Conservation (phyloP, 495 filamentous ascomycete species). For the Hypoxylon lienhwacheense region DNA sequence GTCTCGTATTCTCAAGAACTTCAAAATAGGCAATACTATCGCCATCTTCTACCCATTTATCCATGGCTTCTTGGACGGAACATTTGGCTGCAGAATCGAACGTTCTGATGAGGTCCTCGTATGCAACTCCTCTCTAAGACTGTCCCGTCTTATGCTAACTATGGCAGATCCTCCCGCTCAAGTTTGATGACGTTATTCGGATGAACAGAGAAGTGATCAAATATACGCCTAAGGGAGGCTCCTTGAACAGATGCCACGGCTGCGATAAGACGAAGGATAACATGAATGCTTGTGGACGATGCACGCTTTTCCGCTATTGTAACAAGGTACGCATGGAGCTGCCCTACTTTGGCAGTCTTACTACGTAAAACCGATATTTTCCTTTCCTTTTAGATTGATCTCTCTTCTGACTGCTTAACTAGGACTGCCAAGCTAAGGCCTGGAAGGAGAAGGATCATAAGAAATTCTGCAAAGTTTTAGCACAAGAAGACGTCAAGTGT, state of each 20-base stretch:
- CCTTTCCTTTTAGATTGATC: too few species aligned
- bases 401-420: not conserved
- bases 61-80: conserved; percentile 19
- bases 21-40: conserved; percentile 24
- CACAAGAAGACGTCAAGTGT: conserved; percentile 3
- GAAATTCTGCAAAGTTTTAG: conserved; percentile 21
- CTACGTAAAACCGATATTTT: not conserved
- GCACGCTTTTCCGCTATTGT: conserved; percentile 16
- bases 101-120: conserved; percentile 9
- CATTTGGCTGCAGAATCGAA: conserved; percentile 14
- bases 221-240: not conserved
- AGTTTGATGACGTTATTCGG: conserved; percentile 10
- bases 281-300: conserved; percentile 9
- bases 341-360: not conserved
- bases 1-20: conserved; percentile 13
- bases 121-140: not conserved
- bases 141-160: not conserved
- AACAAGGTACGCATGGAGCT: conserved; percentile 12
- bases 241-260: conserved; percentile 9
- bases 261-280: conserved; percentile 8
- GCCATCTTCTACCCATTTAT: conserved; percentile 20
- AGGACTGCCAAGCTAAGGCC: conserved; percentile 22
- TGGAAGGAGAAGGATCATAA: conserved; percentile 21
- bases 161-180: conserved; percentile 16
- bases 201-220: conserved; percentile 24